Evolutionary conservation across 2,329 filamentous ascomycete species (phyloP), one percentile per base, ranked within the genome.

Genomic region (Pseudocercospora cruenta): DNA sequence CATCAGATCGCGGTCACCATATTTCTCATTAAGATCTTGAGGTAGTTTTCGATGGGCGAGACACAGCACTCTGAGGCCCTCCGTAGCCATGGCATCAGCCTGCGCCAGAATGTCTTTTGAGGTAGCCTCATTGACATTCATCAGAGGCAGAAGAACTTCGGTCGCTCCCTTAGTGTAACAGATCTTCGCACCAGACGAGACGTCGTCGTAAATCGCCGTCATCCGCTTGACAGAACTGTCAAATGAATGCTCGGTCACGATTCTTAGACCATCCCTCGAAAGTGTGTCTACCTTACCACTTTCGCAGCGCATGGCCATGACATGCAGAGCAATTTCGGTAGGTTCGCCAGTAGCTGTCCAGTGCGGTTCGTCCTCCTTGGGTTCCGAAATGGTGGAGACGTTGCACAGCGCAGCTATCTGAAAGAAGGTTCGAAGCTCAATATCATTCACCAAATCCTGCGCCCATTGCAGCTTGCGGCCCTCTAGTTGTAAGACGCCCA

Each of bases 321-420:
- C 89, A 70, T 91, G 89, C 31, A 92, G 88, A 0, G 90, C 90
- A 66, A 92, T 90, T 71, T 92, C 90, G 0, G 89, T 91, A 0
- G 88, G 87, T 69, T 90, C 88, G 24, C 88, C 89, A 36, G 70
- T 86, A 82, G 85, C 87, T 62, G 85, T 82, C 88, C 88, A 91
- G 39, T 83, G 80, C 12, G 83, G 81, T 12, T 85, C 80, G 55
- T 79, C 79, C 63, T 85, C 80, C 22, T 69, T 65, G 2, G 71
- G 70, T 85, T 84, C 72, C 54, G 80, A 80, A 4, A 88, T 84
- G 26, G 83, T 84, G 1, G 88, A 87, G 21, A 91, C 79, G 70
- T 91, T 91, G 58, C 88, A 88, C 57, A 90, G 82, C 0, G 88
- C 84, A 6, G 87, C 86, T 21, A 89, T 83, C 64, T 88, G 85